phyloP scores from a whole-genome alignment of 352 stramenopile genomes.

The Pythium pectinolyticum region DNA sequence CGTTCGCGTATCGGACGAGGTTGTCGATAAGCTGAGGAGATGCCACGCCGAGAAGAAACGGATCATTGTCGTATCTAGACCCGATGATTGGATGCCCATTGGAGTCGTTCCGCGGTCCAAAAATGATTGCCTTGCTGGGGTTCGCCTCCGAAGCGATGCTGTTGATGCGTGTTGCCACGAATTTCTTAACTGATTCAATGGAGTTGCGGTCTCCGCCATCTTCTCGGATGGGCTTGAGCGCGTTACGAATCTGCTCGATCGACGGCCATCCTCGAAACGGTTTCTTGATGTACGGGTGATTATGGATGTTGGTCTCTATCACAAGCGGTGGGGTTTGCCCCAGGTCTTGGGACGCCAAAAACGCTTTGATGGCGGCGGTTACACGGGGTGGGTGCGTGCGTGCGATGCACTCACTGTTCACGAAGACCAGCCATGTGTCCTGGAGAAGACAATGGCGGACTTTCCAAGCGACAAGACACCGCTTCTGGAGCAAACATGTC shows the following conservation, averaged over 20 bases:
- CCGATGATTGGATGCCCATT: background rate
- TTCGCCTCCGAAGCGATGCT: background rate
- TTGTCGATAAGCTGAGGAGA: background rate
- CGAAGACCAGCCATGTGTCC: slow-evolving; percentile 2
- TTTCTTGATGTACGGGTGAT: background rate
- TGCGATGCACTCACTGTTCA: background rate
- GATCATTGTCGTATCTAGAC: background rate
- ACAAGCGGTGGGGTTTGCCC: background rate
- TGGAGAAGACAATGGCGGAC: slow-evolving; percentile 5
- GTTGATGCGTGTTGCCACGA: background rate
- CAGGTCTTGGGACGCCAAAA: slow-evolving; percentile 1
- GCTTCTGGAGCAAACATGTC: slow-evolving; percentile 5
- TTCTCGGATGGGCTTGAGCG: background rate
- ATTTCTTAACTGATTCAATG: slow-evolving; percentile 1
- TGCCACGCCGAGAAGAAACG: background rate
- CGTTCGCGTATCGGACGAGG: background rate
- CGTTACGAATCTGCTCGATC: background rate
- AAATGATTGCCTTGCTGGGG: background rate
- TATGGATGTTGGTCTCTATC: background rate
- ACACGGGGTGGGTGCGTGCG: background rate
- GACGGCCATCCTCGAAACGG: background rate
- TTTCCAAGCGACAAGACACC: slow-evolving; percentile 2
- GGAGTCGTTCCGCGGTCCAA: background rate
- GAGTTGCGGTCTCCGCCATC: background rate
- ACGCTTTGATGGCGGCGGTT: background rate